Conservation (phyloP, 257 asterid genomes). For the Lithospermum erythrorhizon region DNA sequence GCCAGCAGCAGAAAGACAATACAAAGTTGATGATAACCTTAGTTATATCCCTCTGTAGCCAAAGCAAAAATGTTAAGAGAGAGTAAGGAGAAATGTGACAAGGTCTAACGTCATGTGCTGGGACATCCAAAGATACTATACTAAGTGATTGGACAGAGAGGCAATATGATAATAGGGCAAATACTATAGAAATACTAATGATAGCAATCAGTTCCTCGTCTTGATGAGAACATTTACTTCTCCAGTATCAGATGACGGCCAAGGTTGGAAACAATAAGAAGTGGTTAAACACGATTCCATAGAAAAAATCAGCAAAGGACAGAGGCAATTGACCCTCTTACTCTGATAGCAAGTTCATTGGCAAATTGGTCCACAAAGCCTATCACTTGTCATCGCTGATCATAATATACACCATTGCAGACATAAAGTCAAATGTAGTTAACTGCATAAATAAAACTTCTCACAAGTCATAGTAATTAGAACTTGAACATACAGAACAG, state of each 20-base stretch:
- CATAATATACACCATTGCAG: conserved; percentile 25
- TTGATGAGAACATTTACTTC: conserved; percentile 59
- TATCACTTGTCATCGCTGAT: conserved; percentile 75
- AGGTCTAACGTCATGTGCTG: neutral
- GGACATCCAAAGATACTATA: neutral
- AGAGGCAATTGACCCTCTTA: conserved; percentile 24
- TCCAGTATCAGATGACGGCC: conserved; percentile 65
- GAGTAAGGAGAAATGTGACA: neutral
- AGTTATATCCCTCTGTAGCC: neutral
- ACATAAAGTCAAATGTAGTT: conserved; percentile 2
- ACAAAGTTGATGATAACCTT: neutral
- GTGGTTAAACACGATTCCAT: conserved; percentile 6
- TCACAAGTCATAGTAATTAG: neutral
- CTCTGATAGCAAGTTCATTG: conserved; percentile 53
- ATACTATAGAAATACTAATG: neutral
- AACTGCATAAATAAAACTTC: neutral
- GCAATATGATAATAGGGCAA: too few relatives aligned
- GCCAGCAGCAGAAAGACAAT: conserved; percentile 22
- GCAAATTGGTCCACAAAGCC: conserved; percentile 72
- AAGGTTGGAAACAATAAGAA: conserved; percentile 10
- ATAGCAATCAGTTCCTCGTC: conserved; percentile 56
- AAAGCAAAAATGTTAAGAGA: neutral
- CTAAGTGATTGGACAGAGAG: too few relatives aligned
- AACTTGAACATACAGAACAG: neutral
- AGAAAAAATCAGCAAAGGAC: conserved; percentile 2